Evolutionary conservation across 768 basidiomycete genomes (phyloP).

Genomic region (Termitomyces sp.): DNA sequence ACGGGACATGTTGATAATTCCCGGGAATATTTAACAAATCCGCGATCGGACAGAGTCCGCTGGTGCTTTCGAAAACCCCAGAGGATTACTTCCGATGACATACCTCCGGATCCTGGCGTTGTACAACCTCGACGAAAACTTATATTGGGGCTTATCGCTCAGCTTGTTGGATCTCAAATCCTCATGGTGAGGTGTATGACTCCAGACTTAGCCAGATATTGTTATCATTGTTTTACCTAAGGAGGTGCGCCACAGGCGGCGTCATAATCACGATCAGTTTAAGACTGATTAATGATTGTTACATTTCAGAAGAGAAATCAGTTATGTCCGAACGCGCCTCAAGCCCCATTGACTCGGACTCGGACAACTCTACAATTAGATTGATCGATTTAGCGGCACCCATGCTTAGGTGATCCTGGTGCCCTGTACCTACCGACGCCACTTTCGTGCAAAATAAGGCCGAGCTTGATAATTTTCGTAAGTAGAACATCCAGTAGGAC

Average conservation of each 20-base stretch:
- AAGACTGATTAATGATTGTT: not conserved
- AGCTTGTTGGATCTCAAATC: not conserved
- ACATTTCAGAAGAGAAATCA: too few species aligned
- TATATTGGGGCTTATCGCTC: not conserved
- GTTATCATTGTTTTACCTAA: not conserved
- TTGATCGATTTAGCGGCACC: too few species aligned
- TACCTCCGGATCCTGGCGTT: not conserved
- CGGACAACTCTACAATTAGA: not conserved
- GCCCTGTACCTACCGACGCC: not conserved
- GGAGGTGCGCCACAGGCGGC: not conserved
- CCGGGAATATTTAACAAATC: not conserved
- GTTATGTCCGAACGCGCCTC: too few species aligned
- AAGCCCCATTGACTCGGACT: not conserved
- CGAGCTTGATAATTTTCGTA: not conserved
- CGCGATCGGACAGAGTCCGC: not conserved
- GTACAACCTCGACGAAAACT: not conserved
- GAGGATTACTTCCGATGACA: not conserved
- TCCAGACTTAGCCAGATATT: not conserved
- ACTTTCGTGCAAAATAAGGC: too few species aligned
- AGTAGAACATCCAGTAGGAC: too few species aligned
- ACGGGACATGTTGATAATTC: not conserved
- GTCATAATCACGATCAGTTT: not conserved
- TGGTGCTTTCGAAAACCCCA: not conserved
- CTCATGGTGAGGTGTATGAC: not conserved
- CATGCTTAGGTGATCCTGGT: not conserved